Evolutionary conservation across 257 asterid species (phyloP), one percentile per base, ranked within the genome.

Genomic region (Solanum dulcamara): DNA sequence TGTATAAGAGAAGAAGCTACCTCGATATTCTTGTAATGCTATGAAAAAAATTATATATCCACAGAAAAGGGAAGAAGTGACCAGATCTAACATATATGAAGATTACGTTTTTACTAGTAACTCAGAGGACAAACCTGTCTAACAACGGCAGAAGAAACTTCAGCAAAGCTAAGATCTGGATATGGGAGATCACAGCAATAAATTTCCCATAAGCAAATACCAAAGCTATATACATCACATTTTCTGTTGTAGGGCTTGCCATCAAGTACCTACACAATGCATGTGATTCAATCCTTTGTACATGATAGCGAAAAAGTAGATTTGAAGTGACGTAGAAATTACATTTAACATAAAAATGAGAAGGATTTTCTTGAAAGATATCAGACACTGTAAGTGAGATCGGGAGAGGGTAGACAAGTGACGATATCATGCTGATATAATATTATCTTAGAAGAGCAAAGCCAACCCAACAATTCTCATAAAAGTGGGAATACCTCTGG

Each of bases 161-260:
- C 97, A 33, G 98, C 98, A 57, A 96, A 96, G 85, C 99, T 96
- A 26, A 92, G 97, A 88, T 96, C 93, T 0, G 91, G 66, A 77
- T 94, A 96, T 13, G 99, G 99, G 64, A 96, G 94, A 86, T 96
- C 99, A 79, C 99, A 96, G 77, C 99, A 94, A 85, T 96, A 96
- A 70, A 90, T 96, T 88, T 96, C 99, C 99, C 98, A 94, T 46
- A 96, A 87, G 91, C 99, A 96, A 62, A 96, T 72, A 13, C 99
- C 98, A 22, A 96, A 96, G 87, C 99, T 96, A 84, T 96, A 96
- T 42, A 96, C 99, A 28, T 96, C 99, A 11, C 99, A 96, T 88
- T 94, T 96, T 89, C 99, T 89, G 90, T 96, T 94, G 85, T 96
- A 96, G 6, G 99, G 99, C 86, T 95, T 93, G 84, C 99, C 99